A percentile compares a stretch with the other conserved stretches of the same genome.
phyloP scores from a whole-genome alignment of 495 filamentous ascomycete genomes.

The Xylaria nigripes region DNA sequence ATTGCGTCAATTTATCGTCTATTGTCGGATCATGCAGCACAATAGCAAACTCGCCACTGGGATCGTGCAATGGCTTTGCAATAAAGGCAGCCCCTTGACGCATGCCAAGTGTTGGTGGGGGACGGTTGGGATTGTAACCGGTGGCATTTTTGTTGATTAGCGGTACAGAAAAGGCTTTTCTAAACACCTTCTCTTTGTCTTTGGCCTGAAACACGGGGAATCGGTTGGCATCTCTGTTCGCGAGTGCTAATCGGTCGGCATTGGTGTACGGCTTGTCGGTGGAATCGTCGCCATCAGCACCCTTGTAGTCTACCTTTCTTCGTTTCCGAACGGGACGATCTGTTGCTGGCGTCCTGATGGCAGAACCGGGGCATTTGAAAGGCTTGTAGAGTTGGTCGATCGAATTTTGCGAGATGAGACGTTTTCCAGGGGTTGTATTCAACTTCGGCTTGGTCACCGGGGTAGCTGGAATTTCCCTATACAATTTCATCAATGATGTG shows the following conservation, averaged over 20 bases:
- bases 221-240: slow-evolving; percentile 78
- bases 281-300: slow-evolving; percentile 66
- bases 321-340: slow-evolving; percentile 80
- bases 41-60: slow-evolving; percentile 91
- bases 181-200: slow-evolving; percentile 75
- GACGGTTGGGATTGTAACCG: slow-evolving; percentile 66
- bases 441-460: slow-evolving; percentile 15
- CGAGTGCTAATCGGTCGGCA: slow-evolving; percentile 76
- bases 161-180: slow-evolving; percentile 76
- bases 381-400: slow-evolving; percentile 70
- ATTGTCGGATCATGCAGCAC: slow-evolving; percentile 93
- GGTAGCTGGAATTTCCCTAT: slow-evolving; percentile 20
- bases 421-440: slow-evolving; percentile 25
- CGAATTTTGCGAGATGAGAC: slow-evolving; percentile 37
- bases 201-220: slow-evolving; percentile 87
- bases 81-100: slow-evolving; percentile 76
- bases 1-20: slow-evolving; percentile 64
- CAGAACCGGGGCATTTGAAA: slow-evolving; percentile 88
- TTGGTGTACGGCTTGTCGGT: slow-evolving; percentile 80
- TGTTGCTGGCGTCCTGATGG: slow-evolving; percentile 58
- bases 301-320: slow-evolving; percentile 82
- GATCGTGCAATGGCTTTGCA: slow-evolving; percentile 88
- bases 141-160: slow-evolving; percentile 69
- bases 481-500: not conserved
- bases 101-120: slow-evolving; percentile 80